A percentile compares a stretch with the other conserved stretches of the same genome.
phyloP scores from a whole-genome alignment of 2,329 filamentous ascomycete genomes.

The Tricladium varicosporioides region DNA sequence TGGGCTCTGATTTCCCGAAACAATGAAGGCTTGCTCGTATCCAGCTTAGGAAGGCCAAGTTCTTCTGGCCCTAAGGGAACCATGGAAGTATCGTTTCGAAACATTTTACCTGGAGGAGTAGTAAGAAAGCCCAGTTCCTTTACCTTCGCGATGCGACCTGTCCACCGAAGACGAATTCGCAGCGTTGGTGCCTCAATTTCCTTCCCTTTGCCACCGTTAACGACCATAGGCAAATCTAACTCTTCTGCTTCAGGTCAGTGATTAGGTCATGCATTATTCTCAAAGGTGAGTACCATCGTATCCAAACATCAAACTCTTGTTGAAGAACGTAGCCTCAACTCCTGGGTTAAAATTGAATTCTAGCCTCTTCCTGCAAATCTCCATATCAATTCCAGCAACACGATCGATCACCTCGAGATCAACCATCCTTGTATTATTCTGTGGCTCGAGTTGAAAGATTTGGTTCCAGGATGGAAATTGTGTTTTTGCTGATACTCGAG shows the following conservation, averaged over 20 bases:
- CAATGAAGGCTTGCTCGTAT: too few species aligned
- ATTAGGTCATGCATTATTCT: neutral
- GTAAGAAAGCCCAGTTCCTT: conserved; percentile 11
- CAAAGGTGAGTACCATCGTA: conserved; percentile 14
- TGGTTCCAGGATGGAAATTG: conserved; percentile 22
- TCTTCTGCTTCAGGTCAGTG: conserved; percentile 9
- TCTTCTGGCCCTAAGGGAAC: conserved; percentile 15
- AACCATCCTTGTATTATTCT: conserved; percentile 10
- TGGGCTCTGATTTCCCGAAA: neutral
- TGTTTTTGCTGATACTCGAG: conserved; percentile 14
- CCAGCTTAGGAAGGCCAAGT: neutral
- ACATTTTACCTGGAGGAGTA: conserved; percentile 24
- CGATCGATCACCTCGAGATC: conserved; percentile 21
- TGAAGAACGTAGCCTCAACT: conserved; percentile 20
- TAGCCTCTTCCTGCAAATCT: conserved; percentile 10
- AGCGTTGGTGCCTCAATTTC: conserved; percentile 12
- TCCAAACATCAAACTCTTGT: conserved; percentile 20
- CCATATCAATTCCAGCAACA: conserved; percentile 15
- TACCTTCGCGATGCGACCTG: conserved; percentile 13
- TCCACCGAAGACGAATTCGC: conserved; percentile 18
- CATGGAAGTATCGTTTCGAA: conserved; percentile 3
- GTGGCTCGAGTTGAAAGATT: conserved; percentile 8
- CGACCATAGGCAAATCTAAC: conserved; percentile 10
- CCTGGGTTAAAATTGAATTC: conserved; percentile 16
- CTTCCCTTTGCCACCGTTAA: conserved; percentile 19